Conservation (phyloP, 768 basidiomycete genomes). For the Podaxis sp. region DNA sequence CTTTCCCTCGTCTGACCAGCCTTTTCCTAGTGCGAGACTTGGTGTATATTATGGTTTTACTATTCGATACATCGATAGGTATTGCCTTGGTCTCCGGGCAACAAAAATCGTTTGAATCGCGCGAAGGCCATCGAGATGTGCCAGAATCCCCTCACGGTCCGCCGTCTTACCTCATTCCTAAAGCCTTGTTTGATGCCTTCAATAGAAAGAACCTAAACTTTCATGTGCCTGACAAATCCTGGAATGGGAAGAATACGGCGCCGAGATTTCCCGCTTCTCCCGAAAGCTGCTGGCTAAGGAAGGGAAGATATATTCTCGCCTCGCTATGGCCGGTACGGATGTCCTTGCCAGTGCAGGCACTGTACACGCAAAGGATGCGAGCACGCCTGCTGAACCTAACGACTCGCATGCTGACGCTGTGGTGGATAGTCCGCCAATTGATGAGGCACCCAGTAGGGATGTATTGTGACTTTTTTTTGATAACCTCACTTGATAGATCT, state of each 20-base stretch:
- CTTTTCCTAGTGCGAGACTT: conserved; percentile 82
- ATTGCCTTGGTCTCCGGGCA: conserved; percentile 39
- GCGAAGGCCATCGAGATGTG: conserved; percentile 93
- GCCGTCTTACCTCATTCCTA: conserved; percentile 19
- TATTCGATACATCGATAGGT: neutral
- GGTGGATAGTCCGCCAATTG: neutral
- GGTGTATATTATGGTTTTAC: conserved; percentile 50
- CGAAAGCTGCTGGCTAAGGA: conserved; percentile 65
- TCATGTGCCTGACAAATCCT: conserved; percentile 91
- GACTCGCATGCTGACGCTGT: too few relatives aligned
- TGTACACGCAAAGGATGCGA: neutral
- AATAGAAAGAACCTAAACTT: conserved; percentile 94
- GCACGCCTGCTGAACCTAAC: neutral
- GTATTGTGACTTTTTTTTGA: conserved; percentile 1
- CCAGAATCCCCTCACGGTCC: conserved; percentile 90
- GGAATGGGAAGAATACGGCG: conserved; percentile 95
- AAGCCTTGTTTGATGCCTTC: neutral
- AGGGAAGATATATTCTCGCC: conserved; percentile 63
- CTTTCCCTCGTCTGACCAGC: neutral
- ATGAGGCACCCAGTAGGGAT: neutral
- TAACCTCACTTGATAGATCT: neutral
- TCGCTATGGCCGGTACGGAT: conserved; percentile 65
- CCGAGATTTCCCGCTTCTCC: conserved; percentile 83
- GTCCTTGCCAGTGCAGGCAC: conserved; percentile 51
- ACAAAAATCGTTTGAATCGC: conserved; percentile 76